Conservation (phyloP, 768 basidiomycete species). For the Kwoniella sp. region DNA sequence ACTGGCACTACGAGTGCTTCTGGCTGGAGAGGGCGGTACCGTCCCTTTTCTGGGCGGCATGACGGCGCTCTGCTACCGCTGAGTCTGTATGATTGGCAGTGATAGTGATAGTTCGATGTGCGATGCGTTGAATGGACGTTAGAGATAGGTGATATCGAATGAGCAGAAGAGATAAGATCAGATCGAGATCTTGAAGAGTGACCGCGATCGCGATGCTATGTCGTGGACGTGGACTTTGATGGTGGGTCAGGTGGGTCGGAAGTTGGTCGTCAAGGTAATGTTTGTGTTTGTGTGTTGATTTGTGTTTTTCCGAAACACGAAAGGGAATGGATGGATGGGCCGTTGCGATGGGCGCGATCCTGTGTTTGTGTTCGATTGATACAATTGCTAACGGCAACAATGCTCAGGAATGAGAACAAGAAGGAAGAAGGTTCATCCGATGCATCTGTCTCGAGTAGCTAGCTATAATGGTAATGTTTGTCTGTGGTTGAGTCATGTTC, state of each 20-base stretch:
- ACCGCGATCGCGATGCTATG: background rate
- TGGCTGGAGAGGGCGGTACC: conserved; percentile 42
- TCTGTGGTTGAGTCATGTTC: background rate
- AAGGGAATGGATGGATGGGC: background rate
- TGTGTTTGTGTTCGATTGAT: background rate
- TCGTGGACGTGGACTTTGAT: too few species aligned
- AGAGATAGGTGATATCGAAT: too few species aligned
- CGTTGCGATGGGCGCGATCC: background rate
- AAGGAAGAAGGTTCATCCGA: background rate
- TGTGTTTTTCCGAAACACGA: conserved; percentile 19
- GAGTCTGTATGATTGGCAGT: conserved; percentile 59
- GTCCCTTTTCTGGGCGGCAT: conserved; percentile 29
- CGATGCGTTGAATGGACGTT: background rate
- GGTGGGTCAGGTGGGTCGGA: background rate
- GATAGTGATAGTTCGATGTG: conserved; percentile 33
- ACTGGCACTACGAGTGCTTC: conserved; percentile 36
- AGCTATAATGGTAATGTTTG: background rate
- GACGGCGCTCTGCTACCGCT: background rate
- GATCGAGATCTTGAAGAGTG: background rate
- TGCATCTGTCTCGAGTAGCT: background rate
- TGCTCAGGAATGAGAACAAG: background rate
- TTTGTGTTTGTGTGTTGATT: conserved; percentile 7
- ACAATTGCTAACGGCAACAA: too few species aligned
- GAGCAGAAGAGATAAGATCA: too few species aligned
- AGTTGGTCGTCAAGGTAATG: conserved; percentile 23